Conservation (phyloP, 805 yeast species). For the Barnettozyma sucrosica region DNA sequence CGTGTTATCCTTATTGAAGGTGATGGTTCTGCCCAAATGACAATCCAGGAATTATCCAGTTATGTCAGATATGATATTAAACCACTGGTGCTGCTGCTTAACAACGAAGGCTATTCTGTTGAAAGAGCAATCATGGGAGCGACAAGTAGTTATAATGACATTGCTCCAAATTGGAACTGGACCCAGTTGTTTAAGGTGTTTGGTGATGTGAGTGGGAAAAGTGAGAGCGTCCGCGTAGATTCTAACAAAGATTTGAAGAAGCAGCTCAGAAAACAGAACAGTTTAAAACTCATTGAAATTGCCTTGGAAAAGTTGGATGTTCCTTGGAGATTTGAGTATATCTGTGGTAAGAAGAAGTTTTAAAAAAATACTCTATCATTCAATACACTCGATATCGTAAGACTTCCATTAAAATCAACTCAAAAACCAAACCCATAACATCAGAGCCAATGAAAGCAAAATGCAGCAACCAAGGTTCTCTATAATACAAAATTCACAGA, state of each 20-base stretch:
- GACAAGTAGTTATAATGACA: slow-evolving; percentile 50
- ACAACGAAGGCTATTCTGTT: slow-evolving; percentile 62
- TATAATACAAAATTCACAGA: background rate
- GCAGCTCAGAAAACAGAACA: background rate
- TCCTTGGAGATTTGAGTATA: slow-evolving; percentile 32
- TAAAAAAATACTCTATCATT: background rate
- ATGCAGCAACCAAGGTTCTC: background rate
- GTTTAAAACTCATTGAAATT: slow-evolving; percentile 50
- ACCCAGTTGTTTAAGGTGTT: slow-evolving; percentile 41
- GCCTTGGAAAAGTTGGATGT: slow-evolving; percentile 58
- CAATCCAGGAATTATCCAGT: slow-evolving; percentile 59
- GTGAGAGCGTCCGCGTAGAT: slow-evolving; percentile 39
- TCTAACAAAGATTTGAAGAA: slow-evolving; percentile 4
- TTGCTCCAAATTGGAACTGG: slow-evolving; percentile 55
- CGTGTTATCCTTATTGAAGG: slow-evolving; percentile 58
- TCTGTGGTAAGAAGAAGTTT: slow-evolving; percentile 7
- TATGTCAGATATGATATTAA: slow-evolving; percentile 47
- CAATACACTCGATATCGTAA: background rate
- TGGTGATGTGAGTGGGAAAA: slow-evolving; percentile 43
- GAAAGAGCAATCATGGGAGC: slow-evolving; percentile 58
- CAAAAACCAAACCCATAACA: background rate
- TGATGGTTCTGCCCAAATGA: slow-evolving; percentile 64
- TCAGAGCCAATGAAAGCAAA: background rate
- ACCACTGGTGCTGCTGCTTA: slow-evolving; percentile 55
- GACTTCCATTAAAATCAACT: background rate